These are phyloP conservation scores for Emergomyces pasteurianus DNA, from an alignment of 2,329 filamentous ascomycete genomes.

Conservation along the genomic window DNA sequence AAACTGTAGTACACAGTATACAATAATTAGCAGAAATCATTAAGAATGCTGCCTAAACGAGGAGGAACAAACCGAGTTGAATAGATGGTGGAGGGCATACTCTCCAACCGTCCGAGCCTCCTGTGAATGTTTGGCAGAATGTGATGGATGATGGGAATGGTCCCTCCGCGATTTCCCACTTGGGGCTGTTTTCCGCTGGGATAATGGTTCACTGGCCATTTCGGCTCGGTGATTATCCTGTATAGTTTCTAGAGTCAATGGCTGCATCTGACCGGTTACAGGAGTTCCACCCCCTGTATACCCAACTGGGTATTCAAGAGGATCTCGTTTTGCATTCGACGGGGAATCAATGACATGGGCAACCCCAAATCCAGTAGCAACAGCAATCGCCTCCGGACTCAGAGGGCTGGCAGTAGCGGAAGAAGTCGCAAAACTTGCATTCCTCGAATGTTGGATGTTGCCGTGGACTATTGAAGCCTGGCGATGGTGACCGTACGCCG, in stretches of 20 bases:
- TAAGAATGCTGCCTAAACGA: not conserved
- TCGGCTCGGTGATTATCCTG: constrained; percentile 25
- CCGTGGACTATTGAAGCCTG: constrained; percentile 97
- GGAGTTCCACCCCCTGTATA: constrained; percentile 31
- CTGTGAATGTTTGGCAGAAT: constrained; percentile 56
- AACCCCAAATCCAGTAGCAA: constrained; percentile 49
- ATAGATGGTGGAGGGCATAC: constrained; percentile 91
- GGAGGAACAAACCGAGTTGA: constrained; percentile 59
- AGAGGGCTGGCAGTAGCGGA: constrained; percentile 66
- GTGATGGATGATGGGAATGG: constrained; percentile 61
- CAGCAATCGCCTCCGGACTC: constrained; percentile 74
- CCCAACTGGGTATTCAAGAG: constrained; percentile 19
- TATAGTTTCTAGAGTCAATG: constrained; percentile 24
- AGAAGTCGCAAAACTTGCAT: constrained; percentile 61
- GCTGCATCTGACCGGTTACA: constrained; percentile 17
- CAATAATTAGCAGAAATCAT: constrained; percentile 20
- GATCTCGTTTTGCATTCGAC: constrained; percentile 21
- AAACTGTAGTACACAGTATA: constrained; percentile 45
- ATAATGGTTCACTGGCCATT: constrained; percentile 16
- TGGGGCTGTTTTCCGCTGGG: constrained; percentile 40
- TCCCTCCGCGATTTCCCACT: constrained; percentile 55
- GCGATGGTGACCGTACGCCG: constrained; percentile 71
- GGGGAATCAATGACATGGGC: constrained; percentile 38
- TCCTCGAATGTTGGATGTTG: constrained; percentile 70
- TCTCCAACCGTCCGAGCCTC: constrained; percentile 92